A percentile compares a stretch with the other conserved stretches of the same genome.
These are phyloP conservation scores for Sinapis alba DNA, from an alignment of 441 rosid species.

Conservation along the genomic window DNA sequence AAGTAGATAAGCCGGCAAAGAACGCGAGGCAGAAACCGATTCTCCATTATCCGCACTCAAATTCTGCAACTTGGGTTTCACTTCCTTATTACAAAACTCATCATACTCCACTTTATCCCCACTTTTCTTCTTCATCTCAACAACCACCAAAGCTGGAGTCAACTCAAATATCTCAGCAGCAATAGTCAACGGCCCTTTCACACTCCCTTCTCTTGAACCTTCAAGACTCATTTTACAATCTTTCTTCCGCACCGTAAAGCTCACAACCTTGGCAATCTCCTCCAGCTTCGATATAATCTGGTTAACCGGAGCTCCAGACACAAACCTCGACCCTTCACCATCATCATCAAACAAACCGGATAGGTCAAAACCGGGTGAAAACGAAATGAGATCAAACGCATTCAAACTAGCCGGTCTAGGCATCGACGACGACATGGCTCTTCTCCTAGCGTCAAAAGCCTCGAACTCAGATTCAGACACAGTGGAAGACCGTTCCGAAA, in stretches of 20 bases:
- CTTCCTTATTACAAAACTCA: conserved; percentile 68
- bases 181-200: conserved; percentile 73
- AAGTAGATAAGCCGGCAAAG: conserved; percentile 44
- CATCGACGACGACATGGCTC: conserved; percentile 31
- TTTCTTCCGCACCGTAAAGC: conserved; percentile 85
- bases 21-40: conserved; percentile 22
- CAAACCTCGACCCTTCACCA: conserved; percentile 68
- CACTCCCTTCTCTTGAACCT: conserved; percentile 72
- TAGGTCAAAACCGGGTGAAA: conserved; percentile 79
- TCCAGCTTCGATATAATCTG: conserved; percentile 77
- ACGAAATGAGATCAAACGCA: conserved; percentile 83
- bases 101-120: conserved; percentile 83
- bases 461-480: conserved; percentile 70
- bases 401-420: conserved; percentile 85
- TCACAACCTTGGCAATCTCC: conserved; percentile 79
- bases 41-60: conserved; percentile 54
- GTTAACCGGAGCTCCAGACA: conserved; percentile 78
- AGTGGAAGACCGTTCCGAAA: conserved; percentile 51
- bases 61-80: conserved; percentile 73
- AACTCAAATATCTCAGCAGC: conserved; percentile 89
- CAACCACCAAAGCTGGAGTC: conserved; percentile 75
- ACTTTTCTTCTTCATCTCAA: conserved; percentile 89
- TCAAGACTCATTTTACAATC: conserved; percentile 82
- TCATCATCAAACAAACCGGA: conserved; percentile 88
- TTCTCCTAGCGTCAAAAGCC: conserved; percentile 46